A percentile compares a stretch with the other conserved stretches of the same genome.
phyloP scores from a whole-genome alignment of 176 grass and related monocot species.

The Musa schizocarpa region DNA sequence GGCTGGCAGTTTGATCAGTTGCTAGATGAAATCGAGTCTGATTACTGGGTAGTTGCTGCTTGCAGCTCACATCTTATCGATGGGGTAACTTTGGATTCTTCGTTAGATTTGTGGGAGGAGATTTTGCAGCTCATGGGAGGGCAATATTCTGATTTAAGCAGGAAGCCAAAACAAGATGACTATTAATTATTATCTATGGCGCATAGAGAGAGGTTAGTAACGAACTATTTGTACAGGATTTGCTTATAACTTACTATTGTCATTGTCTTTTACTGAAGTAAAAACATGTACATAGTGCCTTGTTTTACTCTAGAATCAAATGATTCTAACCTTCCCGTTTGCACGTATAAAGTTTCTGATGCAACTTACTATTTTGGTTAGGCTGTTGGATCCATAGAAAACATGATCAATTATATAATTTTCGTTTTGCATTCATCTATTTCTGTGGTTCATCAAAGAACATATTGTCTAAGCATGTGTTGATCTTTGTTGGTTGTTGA shows the following conservation, averaged over 20 bases:
- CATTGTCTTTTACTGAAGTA: too few relatives aligned
- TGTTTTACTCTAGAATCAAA: too few relatives aligned
- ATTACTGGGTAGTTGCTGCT: slow-evolving; percentile 85
- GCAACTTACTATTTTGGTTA: too few relatives aligned
- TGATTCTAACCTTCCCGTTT: too few relatives aligned
- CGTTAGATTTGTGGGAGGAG: slow-evolving; percentile 62
- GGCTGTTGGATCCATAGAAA: too few relatives aligned
- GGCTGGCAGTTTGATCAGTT: slow-evolving; percentile 77
- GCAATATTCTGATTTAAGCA: slow-evolving; percentile 68
- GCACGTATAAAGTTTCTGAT: too few relatives aligned
- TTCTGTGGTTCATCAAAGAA: too few relatives aligned
- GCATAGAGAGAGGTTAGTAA: not conserved
- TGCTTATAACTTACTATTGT: not conserved
- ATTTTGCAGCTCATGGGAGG: slow-evolving; percentile 81
- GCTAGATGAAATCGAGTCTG: slow-evolving; percentile 54
- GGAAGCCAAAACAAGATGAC: slow-evolving; percentile 68
- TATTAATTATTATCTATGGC: not conserved
- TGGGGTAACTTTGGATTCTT: slow-evolving; percentile 18
- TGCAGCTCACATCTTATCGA: slow-evolving; percentile 58
- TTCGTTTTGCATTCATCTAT: too few relatives aligned
- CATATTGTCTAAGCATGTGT: too few relatives aligned
- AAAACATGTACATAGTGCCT: too few relatives aligned
- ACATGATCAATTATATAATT: too few relatives aligned
- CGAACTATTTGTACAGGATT: not conserved
- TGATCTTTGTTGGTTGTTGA: too few relatives aligned